These are phyloP conservation scores for Hortiboletus flavorubellus DNA, from an alignment of 768 basidiomycete species.

Conservation along the genomic window DNA sequence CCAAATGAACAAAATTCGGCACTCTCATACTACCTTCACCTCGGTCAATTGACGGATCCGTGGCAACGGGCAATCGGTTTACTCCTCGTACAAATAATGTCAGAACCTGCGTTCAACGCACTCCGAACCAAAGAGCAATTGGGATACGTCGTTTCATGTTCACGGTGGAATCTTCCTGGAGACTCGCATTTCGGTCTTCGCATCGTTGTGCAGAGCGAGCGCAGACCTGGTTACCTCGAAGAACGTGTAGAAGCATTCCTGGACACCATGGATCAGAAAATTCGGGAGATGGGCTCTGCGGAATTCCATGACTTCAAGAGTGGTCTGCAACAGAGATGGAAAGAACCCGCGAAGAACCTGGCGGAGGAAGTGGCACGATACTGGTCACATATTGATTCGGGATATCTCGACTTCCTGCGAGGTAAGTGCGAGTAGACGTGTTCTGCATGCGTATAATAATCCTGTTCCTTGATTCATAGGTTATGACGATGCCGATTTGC, in stretches of 20 bases:
- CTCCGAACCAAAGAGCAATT: conserved; percentile 94
- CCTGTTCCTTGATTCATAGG: conserved; percentile 40
- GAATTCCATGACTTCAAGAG: conserved; percentile 78
- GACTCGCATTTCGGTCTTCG: conserved; percentile 71
- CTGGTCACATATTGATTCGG: conserved; percentile 67
- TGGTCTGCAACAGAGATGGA: conserved; percentile 75
- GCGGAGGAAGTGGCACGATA: conserved; percentile 72
- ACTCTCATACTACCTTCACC: conserved; percentile 80
- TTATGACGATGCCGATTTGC: conserved; percentile 62
- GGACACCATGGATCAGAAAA: conserved; percentile 59
- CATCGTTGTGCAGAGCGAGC: conserved; percentile 88
- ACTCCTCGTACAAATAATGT: conserved; percentile 78
- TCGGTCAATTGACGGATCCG: conserved; percentile 66
- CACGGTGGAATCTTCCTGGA: conserved; percentile 55
- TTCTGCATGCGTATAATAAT: neutral
- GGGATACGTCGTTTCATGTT: conserved; percentile 83
- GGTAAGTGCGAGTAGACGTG: conserved; percentile 46
- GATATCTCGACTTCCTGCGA: conserved; percentile 83
- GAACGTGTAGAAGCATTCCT: conserved; percentile 87
- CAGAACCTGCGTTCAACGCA: conserved; percentile 89
- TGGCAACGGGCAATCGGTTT: conserved; percentile 61
- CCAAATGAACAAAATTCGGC: conserved; percentile 84
- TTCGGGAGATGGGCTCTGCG: conserved; percentile 66
- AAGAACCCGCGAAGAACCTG: conserved; percentile 87
- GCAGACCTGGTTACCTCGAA: conserved; percentile 75